Percentiles rank a stretch among this genome's conserved stretches.
Evolutionary conservation across 257 asterid genomes (phyloP).

Genomic region (Solanum bulbocastanum): DNA sequence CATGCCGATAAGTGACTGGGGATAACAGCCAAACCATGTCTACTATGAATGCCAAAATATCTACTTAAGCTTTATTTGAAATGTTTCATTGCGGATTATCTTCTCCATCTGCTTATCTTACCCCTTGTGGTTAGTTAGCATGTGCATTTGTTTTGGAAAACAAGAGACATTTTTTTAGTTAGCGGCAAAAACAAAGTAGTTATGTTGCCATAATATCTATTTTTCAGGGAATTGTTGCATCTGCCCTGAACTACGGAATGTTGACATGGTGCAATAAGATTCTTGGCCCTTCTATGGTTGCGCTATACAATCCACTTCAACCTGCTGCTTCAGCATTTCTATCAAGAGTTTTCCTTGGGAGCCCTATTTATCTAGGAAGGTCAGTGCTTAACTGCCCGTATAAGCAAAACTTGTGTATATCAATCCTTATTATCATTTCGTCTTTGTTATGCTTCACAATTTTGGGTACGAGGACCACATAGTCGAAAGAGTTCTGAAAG

Average conservation of each 20-base stretch:
- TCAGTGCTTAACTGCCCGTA: neutral
- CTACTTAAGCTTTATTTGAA: neutral
- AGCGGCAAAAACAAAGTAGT: neutral
- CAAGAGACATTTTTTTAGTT: neutral
- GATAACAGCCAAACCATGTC: neutral
- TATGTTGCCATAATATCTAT: neutral
- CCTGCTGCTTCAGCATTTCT: slow-evolving; percentile 86
- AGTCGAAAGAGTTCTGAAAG: neutral
- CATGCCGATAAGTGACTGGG: neutral
- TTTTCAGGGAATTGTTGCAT: slow-evolving; percentile 75
- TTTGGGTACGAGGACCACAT: neutral
- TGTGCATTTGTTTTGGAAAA: neutral
- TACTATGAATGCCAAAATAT: neutral
- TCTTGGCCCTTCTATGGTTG: slow-evolving; percentile 89
- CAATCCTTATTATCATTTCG: neutral
- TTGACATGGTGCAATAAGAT: slow-evolving; percentile 84
- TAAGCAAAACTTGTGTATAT: neutral
- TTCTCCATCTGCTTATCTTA: neutral
- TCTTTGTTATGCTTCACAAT: neutral
- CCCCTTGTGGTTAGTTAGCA: neutral
- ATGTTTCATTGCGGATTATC: neutral
- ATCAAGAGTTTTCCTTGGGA: slow-evolving; percentile 80
- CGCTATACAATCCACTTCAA: slow-evolving; percentile 86
- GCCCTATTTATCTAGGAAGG: slow-evolving; percentile 97
- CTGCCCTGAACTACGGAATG: slow-evolving; percentile 83